Conservation (phyloP, 306 rosid genomes). For the Fagus sylvatica region DNA sequence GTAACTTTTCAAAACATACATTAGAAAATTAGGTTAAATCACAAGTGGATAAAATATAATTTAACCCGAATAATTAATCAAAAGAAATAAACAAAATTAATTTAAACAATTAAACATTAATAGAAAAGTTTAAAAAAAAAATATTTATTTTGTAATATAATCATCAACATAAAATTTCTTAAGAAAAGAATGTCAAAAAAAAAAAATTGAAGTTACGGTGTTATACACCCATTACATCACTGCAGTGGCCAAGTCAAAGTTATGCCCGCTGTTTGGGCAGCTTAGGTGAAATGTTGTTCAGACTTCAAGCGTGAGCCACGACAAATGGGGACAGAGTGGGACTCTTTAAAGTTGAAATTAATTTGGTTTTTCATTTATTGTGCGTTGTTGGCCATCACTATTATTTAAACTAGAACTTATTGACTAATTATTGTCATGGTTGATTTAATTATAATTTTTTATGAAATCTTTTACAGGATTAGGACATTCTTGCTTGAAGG, state of each 20-base stretch:
- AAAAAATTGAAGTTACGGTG: no score
- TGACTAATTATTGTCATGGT: not conserved
- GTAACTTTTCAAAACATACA: no score
- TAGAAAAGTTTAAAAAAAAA: no score
- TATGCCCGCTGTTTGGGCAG: not conserved
- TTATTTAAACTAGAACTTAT: not conserved
- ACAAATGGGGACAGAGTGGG: conserved; percentile 3
- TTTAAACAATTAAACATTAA: no score
- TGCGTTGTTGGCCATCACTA: conserved; percentile 2
- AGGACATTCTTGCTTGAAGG: conserved; percentile 81
- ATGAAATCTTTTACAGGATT: conserved; percentile 39
- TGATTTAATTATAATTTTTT: not conserved
- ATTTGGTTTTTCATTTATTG: not conserved
- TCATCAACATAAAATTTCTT: no score
- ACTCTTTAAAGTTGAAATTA: not conserved
- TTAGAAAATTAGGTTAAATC: no score
- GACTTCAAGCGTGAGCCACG: not conserved
- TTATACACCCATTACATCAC: no score
- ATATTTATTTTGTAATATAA: no score
- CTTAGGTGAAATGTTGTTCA: conserved; percentile 15
- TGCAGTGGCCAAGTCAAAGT: not conserved
- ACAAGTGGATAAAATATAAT: no score
- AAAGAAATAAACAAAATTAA: no score
- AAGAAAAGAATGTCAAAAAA: no score
- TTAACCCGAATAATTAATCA: no score